Base-by-base conservation (phyloP, 2,329 filamentous ascomycete species). In the Fusarium falciforme region DNA sequence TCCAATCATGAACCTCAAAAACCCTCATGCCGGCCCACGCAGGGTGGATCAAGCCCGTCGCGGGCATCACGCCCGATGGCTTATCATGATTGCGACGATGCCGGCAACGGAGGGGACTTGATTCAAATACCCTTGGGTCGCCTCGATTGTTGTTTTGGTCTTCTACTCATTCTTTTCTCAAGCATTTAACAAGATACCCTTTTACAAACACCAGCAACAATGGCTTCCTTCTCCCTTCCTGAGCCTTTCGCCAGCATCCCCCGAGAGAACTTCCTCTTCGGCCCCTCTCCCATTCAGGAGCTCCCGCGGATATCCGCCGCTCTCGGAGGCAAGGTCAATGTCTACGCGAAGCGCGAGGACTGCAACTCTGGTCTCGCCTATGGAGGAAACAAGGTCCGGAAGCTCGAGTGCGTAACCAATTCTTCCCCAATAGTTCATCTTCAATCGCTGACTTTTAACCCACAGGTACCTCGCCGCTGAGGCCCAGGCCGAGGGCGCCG, bases 301-400 rank as follows among this genome's bases (percentile, higher is more conserved):
- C 88, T 94, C 38, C 89, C 90, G 64, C 87, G 91, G 71, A 92
- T 93, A 78, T 90, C 90, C 35, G 80, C 86, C 62, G 89, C 89
- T 27, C 86, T 93, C 6, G 87, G 89, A 58, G 87, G 87, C 33
- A 87, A 87, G 75, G 89, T 92, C 44, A 85, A 87, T 22, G 87
- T 94, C 72, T 94, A 90, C 79, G 92, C 92, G 62, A 94, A 94
- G 82, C 88, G 92, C 60, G 92, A 94, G 74, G 92, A 94, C 82
- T 90, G 90, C 78, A 93, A 92, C 82, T 92, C 90, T 2, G 89
- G 88, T 1, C 86, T 93, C 20, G 91, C 91, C 4, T 92, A 87
- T 76, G 91, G 91, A 40, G 91, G 91, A 62, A 93, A 93, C 84
- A 93, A 93, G 82, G 90, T 88, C 33, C 86, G 91, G 67, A 93